phyloP scores from a whole-genome alignment of 805 yeast species.

The Hanseniaspora valbyensis region DNA sequence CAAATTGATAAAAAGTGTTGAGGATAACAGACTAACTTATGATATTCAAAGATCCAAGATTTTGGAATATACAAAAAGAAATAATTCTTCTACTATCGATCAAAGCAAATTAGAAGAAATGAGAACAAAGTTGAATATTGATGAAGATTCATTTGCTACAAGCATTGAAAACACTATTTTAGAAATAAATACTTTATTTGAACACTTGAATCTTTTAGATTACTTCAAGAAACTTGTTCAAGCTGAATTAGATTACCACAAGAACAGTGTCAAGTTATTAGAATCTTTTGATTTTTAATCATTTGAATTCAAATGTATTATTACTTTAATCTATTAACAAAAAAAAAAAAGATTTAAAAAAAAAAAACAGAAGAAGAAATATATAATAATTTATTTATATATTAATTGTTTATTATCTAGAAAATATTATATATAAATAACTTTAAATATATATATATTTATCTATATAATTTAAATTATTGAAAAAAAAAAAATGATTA shows the following conservation, averaged over 20 bases:
- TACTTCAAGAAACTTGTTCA: constrained; percentile 56
- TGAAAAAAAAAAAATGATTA: no score
- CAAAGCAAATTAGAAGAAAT: constrained; percentile 64
- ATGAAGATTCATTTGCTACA: constrained; percentile 83
- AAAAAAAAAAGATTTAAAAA: no score
- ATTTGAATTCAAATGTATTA: no score
- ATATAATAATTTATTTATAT: no score
- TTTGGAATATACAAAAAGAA: constrained; percentile 35
- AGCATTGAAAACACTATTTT: constrained; percentile 80
- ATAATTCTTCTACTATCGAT: constrained; percentile 11
- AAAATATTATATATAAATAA: no score
- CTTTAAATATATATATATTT: no score
- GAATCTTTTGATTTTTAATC: constrained; percentile 15
- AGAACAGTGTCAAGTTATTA: constrained; percentile 27
- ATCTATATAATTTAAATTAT: no score
- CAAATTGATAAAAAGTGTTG: constrained; percentile 61
- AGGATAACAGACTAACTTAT: constrained; percentile 63
- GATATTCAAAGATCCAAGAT: constrained; percentile 59
- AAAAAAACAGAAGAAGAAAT: background rate
- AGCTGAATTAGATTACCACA: constrained; percentile 75
- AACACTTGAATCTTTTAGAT: constrained; percentile 55
- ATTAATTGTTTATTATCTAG: no score
- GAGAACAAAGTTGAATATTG: constrained; percentile 65
- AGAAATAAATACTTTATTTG: constrained; percentile 69
- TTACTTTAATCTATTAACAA: no score